Evolutionary conservation across 1,284 basidiomycete species (phyloP).

Genomic region (Mixia osmundae): DNA sequence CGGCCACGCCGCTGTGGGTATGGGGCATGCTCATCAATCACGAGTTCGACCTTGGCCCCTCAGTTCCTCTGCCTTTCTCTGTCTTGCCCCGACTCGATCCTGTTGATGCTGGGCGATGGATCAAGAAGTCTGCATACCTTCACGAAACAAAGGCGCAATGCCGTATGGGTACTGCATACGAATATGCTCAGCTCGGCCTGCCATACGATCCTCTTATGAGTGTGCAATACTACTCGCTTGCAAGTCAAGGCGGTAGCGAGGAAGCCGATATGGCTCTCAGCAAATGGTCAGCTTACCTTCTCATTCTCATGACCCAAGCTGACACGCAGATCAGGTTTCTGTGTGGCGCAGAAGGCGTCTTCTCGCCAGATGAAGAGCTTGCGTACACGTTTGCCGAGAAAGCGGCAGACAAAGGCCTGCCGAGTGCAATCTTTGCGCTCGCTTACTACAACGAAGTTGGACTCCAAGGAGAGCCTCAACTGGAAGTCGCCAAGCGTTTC

Average conservation of each 20-base stretch:
- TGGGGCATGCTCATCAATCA: conserved; percentile 54
- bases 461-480: conserved; percentile 33
- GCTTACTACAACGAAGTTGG: conserved; percentile 67
- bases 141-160: conserved; percentile 74
- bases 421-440: conserved; percentile 77
- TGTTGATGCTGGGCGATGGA: conserved; percentile 27
- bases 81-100: conserved; percentile 23
- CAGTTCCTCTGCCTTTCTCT: conserved; percentile 31
- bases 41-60: conserved; percentile 38
- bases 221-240: conserved; percentile 72
- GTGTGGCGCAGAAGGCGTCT: conserved; percentile 52
- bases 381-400: conserved; percentile 81
- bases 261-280: conserved; percentile 89
- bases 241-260: conserved; percentile 57
- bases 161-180: conserved; percentile 76
- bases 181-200: conserved; percentile 66
- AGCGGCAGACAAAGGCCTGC: conserved; percentile 51
- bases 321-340: conserved; percentile 31
- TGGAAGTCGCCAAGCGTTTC: conserved; percentile 43
- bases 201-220: conserved; percentile 69
- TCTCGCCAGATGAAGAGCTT: conserved; percentile 70
- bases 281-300: conserved; percentile 32
- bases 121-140: conserved; percentile 65
- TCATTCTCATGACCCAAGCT: conserved; percentile 1
- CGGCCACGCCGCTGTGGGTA: conserved; percentile 28